Base-by-base conservation (phyloP, 2,329 filamentous ascomycete genomes). In the Exophiala xenobiotica region DNA sequence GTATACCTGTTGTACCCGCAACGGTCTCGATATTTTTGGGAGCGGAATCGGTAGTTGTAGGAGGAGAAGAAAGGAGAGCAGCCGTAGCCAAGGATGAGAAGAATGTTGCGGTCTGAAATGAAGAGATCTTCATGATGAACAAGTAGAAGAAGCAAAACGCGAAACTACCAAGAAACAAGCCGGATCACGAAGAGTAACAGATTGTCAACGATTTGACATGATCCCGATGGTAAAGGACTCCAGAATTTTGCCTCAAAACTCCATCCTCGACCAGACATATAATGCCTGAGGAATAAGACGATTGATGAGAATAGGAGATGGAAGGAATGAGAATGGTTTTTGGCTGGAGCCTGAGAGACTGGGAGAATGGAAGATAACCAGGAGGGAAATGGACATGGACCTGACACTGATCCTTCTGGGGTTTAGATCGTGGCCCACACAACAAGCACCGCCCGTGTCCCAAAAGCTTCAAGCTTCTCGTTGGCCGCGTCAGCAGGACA, bases 1-100 rank as follows among this genome's bases (percentile, higher is more conserved):
- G 16, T 33, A 14, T 58, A 62, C 59, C 54, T 56, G 51, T 60
- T 52, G 59, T 53, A 46, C 58, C 59, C 52, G 56, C 54, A 59
- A 59, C 60, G 53, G 52, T 51, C 9, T 49, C 48, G 52, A 55
- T 54, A 23, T 56, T 49, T 20, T 54, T 56, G 2, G 55, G 8
- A 38, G 27, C 9, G 19, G 41, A 9, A 38, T 40, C 23, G 33
- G 22, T 5, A 24, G 43, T 37, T 31, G 43, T 19, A 22, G 40
- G 38, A 23, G 51, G 41, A 42, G 51, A 27, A 20, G 54, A 41
- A 51, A 49, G 55, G n/a, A 49, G 35, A 37, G 51, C 51, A 27
- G 51, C 51, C 20, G 47, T 46, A 40, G 53, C 44, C 35, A 58
- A 43, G 19, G 46, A 27, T 23, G 51, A 46, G 46, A 56, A 48